Evolutionary conservation across 2,329 filamentous ascomycete species (phyloP).

Genomic region (Venturiaceae sp.): DNA sequence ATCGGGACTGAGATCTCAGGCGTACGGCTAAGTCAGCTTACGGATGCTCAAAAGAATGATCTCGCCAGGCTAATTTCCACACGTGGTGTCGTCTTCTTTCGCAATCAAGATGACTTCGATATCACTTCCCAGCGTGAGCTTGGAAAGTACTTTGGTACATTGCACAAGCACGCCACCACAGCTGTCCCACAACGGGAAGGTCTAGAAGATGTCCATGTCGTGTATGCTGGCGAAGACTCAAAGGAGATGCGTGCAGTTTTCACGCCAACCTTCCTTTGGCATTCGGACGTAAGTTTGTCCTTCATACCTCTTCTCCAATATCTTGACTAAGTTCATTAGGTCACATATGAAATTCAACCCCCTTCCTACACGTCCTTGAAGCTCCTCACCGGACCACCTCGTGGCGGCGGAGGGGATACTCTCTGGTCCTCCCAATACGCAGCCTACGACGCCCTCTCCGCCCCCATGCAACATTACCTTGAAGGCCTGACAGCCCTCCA

Average conservation of each 20-base stretch:
- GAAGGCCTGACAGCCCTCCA: conserved; percentile 76
- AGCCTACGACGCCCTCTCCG: conserved; percentile 72
- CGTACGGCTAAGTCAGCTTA: conserved; percentile 61
- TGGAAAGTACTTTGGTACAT: conserved; percentile 67
- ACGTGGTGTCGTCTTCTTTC: conserved; percentile 71
- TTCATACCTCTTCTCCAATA: conserved; percentile 11
- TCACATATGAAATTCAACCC: conserved; percentile 73
- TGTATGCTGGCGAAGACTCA: conserved; percentile 62
- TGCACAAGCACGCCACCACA: conserved; percentile 73
- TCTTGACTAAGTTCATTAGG: conserved; percentile 18
- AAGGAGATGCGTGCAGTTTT: conserved; percentile 53
- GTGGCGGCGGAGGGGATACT: conserved; percentile 69
- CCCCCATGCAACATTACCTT: conserved; percentile 66
- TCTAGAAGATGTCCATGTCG: conserved; percentile 68
- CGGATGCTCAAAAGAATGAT: conserved; percentile 62
- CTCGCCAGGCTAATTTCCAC: conserved; percentile 65
- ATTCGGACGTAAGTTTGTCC: conserved; percentile 65
- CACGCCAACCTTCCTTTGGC: conserved; percentile 78
- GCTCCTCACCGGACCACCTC: conserved; percentile 66
- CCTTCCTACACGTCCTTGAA: conserved; percentile 87
- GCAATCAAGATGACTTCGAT: conserved; percentile 56
- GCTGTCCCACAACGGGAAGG: conserved; percentile 57
- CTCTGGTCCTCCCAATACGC: conserved; percentile 70
- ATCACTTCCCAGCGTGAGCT: conserved; percentile 61
- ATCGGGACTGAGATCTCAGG: conserved; percentile 65